These are phyloP conservation scores for Entomophthora muscae DNA, from an alignment of 371 early-diverging fungal species.

Conservation along the genomic window DNA sequence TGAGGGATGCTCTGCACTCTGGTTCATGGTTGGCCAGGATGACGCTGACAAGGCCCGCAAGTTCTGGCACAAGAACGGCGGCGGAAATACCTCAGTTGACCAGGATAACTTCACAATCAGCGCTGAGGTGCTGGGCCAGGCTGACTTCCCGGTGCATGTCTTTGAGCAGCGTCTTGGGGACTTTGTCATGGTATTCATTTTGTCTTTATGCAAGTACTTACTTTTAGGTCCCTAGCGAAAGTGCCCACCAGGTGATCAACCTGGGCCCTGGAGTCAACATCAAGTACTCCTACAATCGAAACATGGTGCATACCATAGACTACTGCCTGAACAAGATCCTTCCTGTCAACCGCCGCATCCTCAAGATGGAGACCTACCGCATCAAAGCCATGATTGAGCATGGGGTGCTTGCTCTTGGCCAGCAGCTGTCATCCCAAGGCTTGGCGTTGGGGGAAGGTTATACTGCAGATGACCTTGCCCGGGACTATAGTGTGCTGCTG, in stretches of 20 bases:
- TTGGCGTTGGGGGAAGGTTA: no score
- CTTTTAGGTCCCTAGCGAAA: no score
- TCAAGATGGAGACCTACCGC: background rate
- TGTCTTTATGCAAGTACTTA: conserved; percentile 11
- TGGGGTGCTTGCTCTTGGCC: no score
- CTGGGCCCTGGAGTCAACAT: conserved; percentile 6
- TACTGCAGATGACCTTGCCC: no score
- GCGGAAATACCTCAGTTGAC: conserved; percentile 6
- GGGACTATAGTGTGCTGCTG: no score
- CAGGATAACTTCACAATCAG: conserved; percentile 6
- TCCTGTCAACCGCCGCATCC: conserved; percentile 3
- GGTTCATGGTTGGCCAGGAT: conserved; percentile 17
- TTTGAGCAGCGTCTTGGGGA: conserved; percentile 19
- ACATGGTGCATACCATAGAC: conserved; percentile 13
- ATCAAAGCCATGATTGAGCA: background rate
- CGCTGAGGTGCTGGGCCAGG: conserved; percentile 12
- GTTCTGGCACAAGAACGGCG: conserved; percentile 12
- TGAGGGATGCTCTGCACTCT: no score
- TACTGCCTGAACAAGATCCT: conserved; percentile 12
- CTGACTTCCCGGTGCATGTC: no score
- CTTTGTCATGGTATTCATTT: conserved; percentile 16
- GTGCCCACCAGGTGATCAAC: conserved; percentile 18
- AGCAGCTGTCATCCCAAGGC: no score
- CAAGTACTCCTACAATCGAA: conserved; percentile 20
- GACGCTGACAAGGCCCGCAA: conserved; percentile 13